phyloP scores from a whole-genome alignment of 352 stramenopile species.

The Phytophthora niederhauseri region DNA sequence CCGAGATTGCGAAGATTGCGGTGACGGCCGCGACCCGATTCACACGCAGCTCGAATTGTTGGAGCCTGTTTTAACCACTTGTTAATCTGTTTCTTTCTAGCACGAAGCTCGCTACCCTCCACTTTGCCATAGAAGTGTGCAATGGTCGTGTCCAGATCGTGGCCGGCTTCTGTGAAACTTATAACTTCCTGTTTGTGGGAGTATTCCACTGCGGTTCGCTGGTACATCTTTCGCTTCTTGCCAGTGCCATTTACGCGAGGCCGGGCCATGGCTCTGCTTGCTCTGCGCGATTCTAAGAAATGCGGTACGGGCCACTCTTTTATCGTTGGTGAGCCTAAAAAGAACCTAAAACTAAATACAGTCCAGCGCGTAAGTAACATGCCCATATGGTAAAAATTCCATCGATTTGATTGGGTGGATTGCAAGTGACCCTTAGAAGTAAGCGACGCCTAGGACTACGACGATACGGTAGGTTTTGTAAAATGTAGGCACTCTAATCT shows the following conservation, averaged over 20 bases:
- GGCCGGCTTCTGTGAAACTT: not conserved
- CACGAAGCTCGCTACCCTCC: not conserved
- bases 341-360: not conserved
- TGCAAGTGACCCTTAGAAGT: not conserved
- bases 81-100: not conserved
- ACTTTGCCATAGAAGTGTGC: not conserved
- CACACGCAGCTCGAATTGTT: not conserved
- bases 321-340: conserved; percentile 2
- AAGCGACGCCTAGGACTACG: not conserved
- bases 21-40: not conserved
- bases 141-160: not conserved
- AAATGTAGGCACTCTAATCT: no score
- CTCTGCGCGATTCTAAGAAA: not conserved
- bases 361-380: not conserved
- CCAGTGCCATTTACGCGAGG: conserved; percentile 6
- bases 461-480: conserved; percentile 2
- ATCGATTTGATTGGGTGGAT: not conserved
- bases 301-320: not conserved
- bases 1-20: not conserved
- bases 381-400: not conserved
- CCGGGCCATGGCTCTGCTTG: not conserved
- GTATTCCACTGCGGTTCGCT: not conserved
- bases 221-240: conserved; percentile 1
- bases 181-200: not conserved
- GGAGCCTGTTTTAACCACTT: not conserved